Evolutionary conservation across 2,329 filamentous ascomycete genomes (phyloP).

Genomic region (Dothiorella sarmentorum): DNA sequence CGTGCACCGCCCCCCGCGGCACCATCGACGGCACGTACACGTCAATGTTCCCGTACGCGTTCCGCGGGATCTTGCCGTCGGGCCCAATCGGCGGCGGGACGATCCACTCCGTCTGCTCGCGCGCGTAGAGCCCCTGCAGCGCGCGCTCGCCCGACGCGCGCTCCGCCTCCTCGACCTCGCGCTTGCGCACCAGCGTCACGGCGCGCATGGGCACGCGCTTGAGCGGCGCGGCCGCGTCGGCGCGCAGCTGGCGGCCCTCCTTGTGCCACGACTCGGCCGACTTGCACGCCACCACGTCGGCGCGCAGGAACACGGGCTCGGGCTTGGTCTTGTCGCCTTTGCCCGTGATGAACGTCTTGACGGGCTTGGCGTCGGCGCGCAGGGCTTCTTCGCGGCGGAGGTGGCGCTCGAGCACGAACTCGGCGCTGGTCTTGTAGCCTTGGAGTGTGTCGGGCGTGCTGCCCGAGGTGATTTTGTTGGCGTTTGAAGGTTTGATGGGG

Average conservation of each 20-base stretch:
- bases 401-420: slow-evolving; percentile 82
- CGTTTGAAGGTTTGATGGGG: slow-evolving; percentile 59
- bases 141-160: slow-evolving; percentile 76
- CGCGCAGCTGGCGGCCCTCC: slow-evolving; percentile 78
- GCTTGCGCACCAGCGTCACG: slow-evolving; percentile 80
- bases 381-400: slow-evolving; percentile 90
- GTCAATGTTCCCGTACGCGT: slow-evolving; percentile 94
- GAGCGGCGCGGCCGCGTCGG: slow-evolving; percentile 66
- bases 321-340: slow-evolving; percentile 71
- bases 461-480: slow-evolving; percentile 66
- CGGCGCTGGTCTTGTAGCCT: slow-evolving; percentile 80
- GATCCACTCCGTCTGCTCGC: slow-evolving; percentile 90
- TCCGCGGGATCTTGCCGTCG: slow-evolving; percentile 86
- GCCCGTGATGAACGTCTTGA: slow-evolving; percentile 70
- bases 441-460: slow-evolving; percentile 71
- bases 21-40: slow-evolving; percentile 94
- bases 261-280: slow-evolving; percentile 97
- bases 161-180: slow-evolving; percentile 84
- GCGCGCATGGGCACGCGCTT: slow-evolving; percentile 89
- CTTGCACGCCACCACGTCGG: slow-evolving; percentile 80
- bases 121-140: slow-evolving; percentile 79
- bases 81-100: slow-evolving; percentile 83
- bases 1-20: slow-evolving; percentile 76
- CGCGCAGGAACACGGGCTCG: slow-evolving; percentile 76
- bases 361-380: slow-evolving; percentile 61